Evolutionary conservation across 768 basidiomycete genomes (phyloP).

Genomic region (Pseudohyphozyma bogoriensis): DNA sequence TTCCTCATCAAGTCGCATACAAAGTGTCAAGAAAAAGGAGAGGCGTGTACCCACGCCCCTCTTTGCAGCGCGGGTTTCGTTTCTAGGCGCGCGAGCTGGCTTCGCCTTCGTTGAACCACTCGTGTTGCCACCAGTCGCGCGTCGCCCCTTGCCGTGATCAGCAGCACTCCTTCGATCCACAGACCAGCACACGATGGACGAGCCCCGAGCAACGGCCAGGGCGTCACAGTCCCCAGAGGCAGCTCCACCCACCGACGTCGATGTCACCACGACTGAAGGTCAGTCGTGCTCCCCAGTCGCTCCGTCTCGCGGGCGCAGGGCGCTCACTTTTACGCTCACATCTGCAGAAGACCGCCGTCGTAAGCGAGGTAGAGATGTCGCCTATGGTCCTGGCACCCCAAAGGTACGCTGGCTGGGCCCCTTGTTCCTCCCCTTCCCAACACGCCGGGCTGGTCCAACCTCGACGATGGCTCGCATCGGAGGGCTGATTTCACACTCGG

Average conservation of each 20-base stretch:
- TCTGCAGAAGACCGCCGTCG: too few species aligned
- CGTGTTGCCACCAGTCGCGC: too few species aligned
- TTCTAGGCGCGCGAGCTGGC: too few species aligned
- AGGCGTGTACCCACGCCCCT: too few species aligned
- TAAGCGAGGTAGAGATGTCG: background rate
- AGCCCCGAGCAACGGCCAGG: constrained; percentile 4
- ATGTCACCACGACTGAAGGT: background rate
- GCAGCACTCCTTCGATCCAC: too few species aligned
- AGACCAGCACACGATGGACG: background rate
- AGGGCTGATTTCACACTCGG: too few species aligned
- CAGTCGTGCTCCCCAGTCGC: background rate
- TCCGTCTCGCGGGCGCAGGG: background rate
- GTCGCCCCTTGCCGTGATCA: too few species aligned
- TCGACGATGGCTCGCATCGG: too few species aligned
- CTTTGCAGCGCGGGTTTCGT: too few species aligned
- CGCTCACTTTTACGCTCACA: background rate
- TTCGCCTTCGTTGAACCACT: too few species aligned
- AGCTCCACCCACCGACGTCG: background rate
- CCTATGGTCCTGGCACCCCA: background rate
- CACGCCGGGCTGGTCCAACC: too few species aligned
- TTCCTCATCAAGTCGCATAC: background rate
- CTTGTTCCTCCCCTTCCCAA: background rate
- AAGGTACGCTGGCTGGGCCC: background rate
- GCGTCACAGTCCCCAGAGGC: background rate
- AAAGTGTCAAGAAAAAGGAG: too few species aligned